A percentile compares a stretch with the other conserved stretches of the same genome.
phyloP scores from a whole-genome alignment of 257 asterid species.

The Solanum virginianum region DNA sequence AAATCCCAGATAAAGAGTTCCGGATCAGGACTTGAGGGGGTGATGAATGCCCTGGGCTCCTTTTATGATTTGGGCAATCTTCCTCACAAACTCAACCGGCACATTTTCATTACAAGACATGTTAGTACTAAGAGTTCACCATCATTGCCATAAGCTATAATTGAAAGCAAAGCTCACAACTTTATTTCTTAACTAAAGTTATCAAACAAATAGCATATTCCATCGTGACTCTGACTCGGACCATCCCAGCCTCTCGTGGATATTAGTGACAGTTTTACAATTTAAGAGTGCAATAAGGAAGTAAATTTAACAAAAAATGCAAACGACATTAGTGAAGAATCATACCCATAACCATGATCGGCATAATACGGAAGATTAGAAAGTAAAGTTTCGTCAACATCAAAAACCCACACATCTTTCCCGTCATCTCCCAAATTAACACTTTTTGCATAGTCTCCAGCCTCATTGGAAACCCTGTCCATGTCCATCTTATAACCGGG shows the following conservation, averaged over 20 bases:
- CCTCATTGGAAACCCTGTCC: conserved; percentile 36
- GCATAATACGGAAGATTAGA: conserved; percentile 82
- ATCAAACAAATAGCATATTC: neutral
- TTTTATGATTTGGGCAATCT: neutral
- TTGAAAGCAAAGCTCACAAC: too few species aligned
- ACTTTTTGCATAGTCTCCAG: conserved; percentile 32
- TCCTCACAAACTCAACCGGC: neutral
- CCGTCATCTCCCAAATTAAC: conserved; percentile 38
- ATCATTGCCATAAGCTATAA: neutral
- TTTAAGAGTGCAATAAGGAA: neutral
- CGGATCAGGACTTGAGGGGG: neutral
- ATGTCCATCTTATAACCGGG: conserved; percentile 41
- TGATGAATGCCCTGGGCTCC: neutral
- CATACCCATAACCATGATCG: conserved; percentile 65
- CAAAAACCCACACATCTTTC: conserved; percentile 63
- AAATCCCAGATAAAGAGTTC: neutral
- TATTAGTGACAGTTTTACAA: neutral
- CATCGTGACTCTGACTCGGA: neutral
- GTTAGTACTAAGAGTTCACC: neutral
- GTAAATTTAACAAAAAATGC: neutral
- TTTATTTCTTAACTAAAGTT: neutral
- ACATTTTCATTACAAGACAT: neutral
- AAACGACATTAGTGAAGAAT: neutral
- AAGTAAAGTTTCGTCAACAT: conserved; percentile 80
- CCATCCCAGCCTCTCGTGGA: neutral